Base-by-base conservation (phyloP, 805 yeast genomes). In the Suhomyces pyralidae region DNA sequence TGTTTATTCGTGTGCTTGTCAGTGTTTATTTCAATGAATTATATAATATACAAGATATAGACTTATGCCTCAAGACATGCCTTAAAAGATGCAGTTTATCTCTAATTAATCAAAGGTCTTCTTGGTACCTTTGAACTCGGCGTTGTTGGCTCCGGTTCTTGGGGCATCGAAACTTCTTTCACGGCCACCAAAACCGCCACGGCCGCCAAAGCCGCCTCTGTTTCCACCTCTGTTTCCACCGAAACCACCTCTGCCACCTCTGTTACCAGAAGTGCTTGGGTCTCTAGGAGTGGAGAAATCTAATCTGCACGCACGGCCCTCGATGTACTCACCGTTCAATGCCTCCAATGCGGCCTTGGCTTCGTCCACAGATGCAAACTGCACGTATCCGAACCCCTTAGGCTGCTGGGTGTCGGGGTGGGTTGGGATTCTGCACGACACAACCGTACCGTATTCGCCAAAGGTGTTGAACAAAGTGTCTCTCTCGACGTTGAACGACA, bases 331-430 rank as follows among this genome's bases (percentile, higher is more conserved):
- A 70, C 98, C 98, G 71, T 90, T 88, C 75, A 91, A 74, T 53
- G 88, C 92, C 59, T 86, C 90, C 58, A 88, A 76, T 52, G 98
- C 98, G 56, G 85, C 82, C 74, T 86, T 82, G 62, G 99, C 97
- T 71, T 90, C 96, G 45, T 92, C 98, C 59, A 88, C 79, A 54
- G 86, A 80, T 45, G 88, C 79, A 69, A 82, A 93, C 78, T 94
- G 98, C 53, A 93, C 97, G 76, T 94, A 94, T 61, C 98, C 99
- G 78, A 94, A 94, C 62, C 99, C 99, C 84, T 94, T 94, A 74
- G 96, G 96, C 79, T 93, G 97, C 73, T 91, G 96, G 60, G 98
- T 92, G 74, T 93, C 98, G 67, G 97, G 97, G 78, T 94, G 96
- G 44, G 98, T 93, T 73, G 99, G 99, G 61, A 94, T 79, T 80